These are phyloP conservation scores for Pyronema domesticum DNA, from an alignment of 495 filamentous ascomycete genomes.

Conservation along the genomic window DNA sequence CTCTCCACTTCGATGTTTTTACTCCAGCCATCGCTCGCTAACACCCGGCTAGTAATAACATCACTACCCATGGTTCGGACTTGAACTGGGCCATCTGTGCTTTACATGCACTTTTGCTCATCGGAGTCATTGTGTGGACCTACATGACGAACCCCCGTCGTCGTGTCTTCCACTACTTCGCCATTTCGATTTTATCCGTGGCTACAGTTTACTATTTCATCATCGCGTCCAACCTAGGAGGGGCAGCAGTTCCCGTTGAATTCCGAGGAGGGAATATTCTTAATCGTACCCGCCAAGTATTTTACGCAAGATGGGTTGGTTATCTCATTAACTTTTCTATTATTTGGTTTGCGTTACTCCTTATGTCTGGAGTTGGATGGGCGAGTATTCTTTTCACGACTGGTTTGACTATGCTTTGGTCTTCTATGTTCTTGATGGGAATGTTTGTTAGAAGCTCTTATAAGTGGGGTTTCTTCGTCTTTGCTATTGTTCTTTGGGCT, in stretches of 20 bases:
- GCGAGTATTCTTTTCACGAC: conserved; percentile 45
- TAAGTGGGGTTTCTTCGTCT: conserved; percentile 53
- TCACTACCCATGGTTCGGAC: conserved; percentile 40
- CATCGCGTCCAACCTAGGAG: conserved; percentile 52
- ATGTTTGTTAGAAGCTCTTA: conserved; percentile 38
- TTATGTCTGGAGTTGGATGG: conserved; percentile 48
- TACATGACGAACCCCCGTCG: conserved; percentile 35
- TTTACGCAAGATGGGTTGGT: conserved; percentile 49
- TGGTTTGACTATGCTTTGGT: conserved; percentile 44
- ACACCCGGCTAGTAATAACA: conserved; percentile 33
- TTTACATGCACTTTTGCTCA: conserved; percentile 29
- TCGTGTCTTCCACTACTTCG: conserved; percentile 55
- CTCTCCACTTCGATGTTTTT: background rate
- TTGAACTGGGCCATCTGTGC: conserved; percentile 41
- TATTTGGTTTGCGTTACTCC: conserved; percentile 40
- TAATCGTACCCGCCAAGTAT: conserved; percentile 42
- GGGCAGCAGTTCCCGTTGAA: conserved; percentile 40
- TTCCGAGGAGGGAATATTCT: conserved; percentile 30
- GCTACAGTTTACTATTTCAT: conserved; percentile 50
- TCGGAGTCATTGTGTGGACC: conserved; percentile 30
- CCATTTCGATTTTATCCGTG: conserved; percentile 40
- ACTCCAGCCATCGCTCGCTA: background rate
- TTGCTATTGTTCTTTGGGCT: conserved; percentile 41
- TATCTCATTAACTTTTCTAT: conserved; percentile 30
- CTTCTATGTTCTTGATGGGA: conserved; percentile 44